Conservation (phyloP, 75 land plant species). For the Selaginella moellendorffii region DNA sequence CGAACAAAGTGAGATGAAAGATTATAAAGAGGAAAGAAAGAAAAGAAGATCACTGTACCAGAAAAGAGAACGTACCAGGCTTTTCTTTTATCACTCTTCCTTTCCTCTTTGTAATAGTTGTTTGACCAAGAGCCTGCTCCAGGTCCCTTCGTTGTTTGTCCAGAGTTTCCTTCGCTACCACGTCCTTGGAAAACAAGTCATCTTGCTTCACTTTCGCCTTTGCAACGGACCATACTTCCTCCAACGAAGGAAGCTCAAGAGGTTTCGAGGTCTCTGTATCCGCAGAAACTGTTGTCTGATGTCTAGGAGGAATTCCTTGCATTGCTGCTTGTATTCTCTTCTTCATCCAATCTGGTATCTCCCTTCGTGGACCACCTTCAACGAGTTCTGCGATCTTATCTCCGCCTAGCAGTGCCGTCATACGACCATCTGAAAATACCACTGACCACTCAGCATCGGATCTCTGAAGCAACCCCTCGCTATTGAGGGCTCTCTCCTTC, state of each 20-base stretch:
- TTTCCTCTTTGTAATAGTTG: slow-evolving; percentile 15
- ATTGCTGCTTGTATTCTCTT: slow-evolving; percentile 31
- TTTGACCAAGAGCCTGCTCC: slow-evolving; percentile 41
- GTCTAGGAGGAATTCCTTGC: slow-evolving; percentile 47
- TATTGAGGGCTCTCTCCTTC: slow-evolving; percentile 43
- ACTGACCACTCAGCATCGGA: slow-evolving; percentile 8
- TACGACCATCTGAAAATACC: slow-evolving; percentile 39
- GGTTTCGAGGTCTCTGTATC: slow-evolving; percentile 10
- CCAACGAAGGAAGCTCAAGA: slow-evolving; percentile 35
- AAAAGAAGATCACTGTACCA: background rate
- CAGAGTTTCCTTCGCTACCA: slow-evolving; percentile 39
- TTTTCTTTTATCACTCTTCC: background rate
- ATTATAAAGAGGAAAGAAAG: background rate
- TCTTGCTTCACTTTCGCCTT: slow-evolving; percentile 45
- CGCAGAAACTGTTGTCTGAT: slow-evolving; percentile 14
- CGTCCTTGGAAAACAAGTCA: slow-evolving; percentile 21
- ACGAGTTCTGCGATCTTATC: slow-evolving; percentile 47
- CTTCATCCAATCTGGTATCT: slow-evolving; percentile 59
- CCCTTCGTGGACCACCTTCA: slow-evolving; percentile 53
- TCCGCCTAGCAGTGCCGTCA: slow-evolving; percentile 37
- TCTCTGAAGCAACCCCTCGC: slow-evolving; percentile 30
- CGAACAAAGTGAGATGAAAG: background rate
- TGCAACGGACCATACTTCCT: slow-evolving; percentile 60
- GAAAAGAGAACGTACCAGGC: background rate
- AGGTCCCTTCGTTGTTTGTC: slow-evolving; percentile 44